Percentiles rank a stretch among this genome's conserved stretches.
These are phyloP conservation scores for Naganishia onofrii DNA, from an alignment of 768 basidiomycete species.

Conservation along the genomic window DNA sequence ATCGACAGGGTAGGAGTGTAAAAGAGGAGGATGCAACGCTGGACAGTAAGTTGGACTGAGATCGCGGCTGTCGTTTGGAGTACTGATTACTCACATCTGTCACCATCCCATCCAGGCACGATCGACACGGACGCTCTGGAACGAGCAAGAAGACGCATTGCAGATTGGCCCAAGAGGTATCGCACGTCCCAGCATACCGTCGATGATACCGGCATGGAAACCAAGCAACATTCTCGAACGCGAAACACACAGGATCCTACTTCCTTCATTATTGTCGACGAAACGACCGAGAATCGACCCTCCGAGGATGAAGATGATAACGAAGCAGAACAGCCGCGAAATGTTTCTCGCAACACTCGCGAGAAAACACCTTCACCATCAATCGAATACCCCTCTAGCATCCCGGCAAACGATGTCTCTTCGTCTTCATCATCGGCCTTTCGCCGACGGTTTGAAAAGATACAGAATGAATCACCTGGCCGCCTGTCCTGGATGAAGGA, in stretches of 20 bases:
- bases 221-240: not conserved
- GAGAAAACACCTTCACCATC: not conserved
- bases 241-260: not conserved
- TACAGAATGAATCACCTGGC: constrained; percentile 5
- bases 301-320: not conserved
- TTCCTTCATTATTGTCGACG: not conserved
- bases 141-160: not conserved
- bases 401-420: not conserved
- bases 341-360: not conserved
- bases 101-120: not conserved
- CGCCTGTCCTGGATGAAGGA: too few relatives aligned
- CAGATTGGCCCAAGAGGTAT: not conserved
- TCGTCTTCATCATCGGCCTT: not conserved
- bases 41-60: not conserved
- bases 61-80: not conserved
- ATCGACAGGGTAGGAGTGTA: not conserved
- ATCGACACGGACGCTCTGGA: not conserved
- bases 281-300: not conserved
- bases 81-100: not conserved
- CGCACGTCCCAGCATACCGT: not conserved
- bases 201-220: not conserved
- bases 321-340: not conserved
- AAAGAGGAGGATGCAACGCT: not conserved
- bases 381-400: not conserved
- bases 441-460: not conserved